Base-by-base conservation (phyloP, 2,329 filamentous ascomycete species). In the Ceratocystis smalleyi region DNA sequence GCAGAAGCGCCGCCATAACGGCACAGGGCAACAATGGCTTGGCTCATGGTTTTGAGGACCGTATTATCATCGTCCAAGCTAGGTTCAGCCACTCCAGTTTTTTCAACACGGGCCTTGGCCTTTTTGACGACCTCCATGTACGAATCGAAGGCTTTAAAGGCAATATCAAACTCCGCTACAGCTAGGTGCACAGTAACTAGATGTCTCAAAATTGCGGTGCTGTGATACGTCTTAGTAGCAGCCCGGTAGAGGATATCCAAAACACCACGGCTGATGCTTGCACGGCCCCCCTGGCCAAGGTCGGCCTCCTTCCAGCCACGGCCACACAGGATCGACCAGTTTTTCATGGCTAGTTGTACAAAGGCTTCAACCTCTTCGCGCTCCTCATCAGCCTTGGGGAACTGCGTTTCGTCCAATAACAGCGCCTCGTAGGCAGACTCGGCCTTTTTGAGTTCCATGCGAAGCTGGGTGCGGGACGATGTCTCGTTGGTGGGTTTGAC, bases 221-320 rank as follows among this genome's bases (percentile, higher is more conserved):
- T 99, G 74, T 99, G 94, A 71, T 94, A 99, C 0, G 91, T 96
- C 74, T 94, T 96, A 8, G 88, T 90, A 6, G 92, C 89, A 24
- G 91, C 89, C 47, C 87, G 87, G 74, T 97, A 99, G 5, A 99
- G 79, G 32, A 91, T 88, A 73, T 94, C 91, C 49, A 99, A 81
- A 40, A 95, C 84, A 61, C 85, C 85, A 63, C 87, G 84, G 68
- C 88, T 88, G 19, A 92, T 77, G 24, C 81, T 83, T 70, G 86
- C 84, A 69, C 90, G 88, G 7, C 91, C 91, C 5, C 88, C 90
- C 70, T 86, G 83, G 2, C 89, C 91, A 32, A 96, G 79, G 68
- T 96, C 90, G 63, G 84, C 77, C 68, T 95, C 87, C 51, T 79
- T 81, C 91, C 91, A 96, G 17, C 82, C 82, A 32, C 86, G 82